A percentile compares a stretch with the other conserved stretches of the same genome.
These are phyloP conservation scores for Glycine tomentella DNA, from an alignment of 306 rosid genomes.

Conservation along the genomic window DNA sequence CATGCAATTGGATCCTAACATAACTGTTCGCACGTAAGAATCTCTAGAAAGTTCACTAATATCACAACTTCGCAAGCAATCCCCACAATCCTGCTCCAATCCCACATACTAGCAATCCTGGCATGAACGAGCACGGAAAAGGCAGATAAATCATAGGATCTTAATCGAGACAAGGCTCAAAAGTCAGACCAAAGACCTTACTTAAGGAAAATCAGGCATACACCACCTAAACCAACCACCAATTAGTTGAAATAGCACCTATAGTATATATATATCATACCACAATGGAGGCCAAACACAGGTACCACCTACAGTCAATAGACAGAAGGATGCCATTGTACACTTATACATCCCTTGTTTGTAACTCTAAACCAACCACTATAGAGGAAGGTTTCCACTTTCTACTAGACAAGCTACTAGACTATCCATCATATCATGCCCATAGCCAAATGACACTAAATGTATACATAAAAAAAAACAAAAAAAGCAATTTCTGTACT, in stretches of 20 bases:
- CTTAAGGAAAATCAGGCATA: not conserved
- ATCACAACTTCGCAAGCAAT: not conserved
- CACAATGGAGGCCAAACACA: not conserved
- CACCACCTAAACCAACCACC: not conserved
- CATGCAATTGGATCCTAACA: no score
- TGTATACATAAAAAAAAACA: not conserved
- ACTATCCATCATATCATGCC: constrained; percentile 2
- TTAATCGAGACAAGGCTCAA: not conserved
- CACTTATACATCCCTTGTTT: constrained; percentile 1
- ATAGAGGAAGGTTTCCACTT: not conserved
- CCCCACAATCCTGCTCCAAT: not conserved
- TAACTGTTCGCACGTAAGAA: no score
- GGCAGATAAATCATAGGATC: not conserved
- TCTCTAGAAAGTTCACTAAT: not conserved
- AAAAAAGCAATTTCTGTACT: constrained; percentile 8
- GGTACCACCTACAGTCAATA: not conserved
- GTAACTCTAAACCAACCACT: not conserved
- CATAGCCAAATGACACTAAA: not conserved
- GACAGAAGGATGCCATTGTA: not conserved
- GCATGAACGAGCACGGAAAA: not conserved
- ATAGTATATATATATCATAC: no score
- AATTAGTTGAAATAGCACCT: no score
- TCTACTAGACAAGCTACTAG: not conserved
- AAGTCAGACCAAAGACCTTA: not conserved
- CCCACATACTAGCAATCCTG: no score